phyloP scores from a whole-genome alignment of 345 rosid species.

The Trapa bicornis region DNA sequence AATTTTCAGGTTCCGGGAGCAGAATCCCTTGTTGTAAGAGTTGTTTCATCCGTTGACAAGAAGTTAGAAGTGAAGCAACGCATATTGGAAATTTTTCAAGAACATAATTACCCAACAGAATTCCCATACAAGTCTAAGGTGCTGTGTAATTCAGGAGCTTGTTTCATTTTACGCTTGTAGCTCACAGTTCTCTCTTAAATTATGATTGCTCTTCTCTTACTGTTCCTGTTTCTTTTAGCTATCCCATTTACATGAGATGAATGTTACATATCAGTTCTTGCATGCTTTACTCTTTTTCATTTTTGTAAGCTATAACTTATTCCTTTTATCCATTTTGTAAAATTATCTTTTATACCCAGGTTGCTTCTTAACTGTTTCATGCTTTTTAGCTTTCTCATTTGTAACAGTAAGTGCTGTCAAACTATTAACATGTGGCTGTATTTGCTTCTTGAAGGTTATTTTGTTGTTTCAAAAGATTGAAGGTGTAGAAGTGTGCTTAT shows the following conservation, averaged over 20 bases:
- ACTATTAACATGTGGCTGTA: background rate
- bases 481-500: conserved; percentile 97
- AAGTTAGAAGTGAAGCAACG: conserved; percentile 95
- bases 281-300: background rate
- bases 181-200: background rate
- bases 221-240: background rate
- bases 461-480: conserved; percentile 95
- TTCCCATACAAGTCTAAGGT: conserved; percentile 98
- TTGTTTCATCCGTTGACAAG: conserved; percentile 98
- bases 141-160: background rate
- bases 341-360: background rate
- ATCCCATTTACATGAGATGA: background rate
- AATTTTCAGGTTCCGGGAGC: conserved; percentile 74
- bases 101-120: conserved; percentile 78
- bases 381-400: too few relatives aligned
- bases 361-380: background rate
- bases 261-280: background rate
- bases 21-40: conserved; percentile 88
- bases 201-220: background rate
- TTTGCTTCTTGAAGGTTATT: conserved; percentile 55
- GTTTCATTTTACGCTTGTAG: background rate
- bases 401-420: background rate
- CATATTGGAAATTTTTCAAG: conserved; percentile 84
- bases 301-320: background rate
- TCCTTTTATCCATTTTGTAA: too few relatives aligned